Conservation (phyloP, 176 grass and related monocot species). For the Oryza officinalis region DNA sequence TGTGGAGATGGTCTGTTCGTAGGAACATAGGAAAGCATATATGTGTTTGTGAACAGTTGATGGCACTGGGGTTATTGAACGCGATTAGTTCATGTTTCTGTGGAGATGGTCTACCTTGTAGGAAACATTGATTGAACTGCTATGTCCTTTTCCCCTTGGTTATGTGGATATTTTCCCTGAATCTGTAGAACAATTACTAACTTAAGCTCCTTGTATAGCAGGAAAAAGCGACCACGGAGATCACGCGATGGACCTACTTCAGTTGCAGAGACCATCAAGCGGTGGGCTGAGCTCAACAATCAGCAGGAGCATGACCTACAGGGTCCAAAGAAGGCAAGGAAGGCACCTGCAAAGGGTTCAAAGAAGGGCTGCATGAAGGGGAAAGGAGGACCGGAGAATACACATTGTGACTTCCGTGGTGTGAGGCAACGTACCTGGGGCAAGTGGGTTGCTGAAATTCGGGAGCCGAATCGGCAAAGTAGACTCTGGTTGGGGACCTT, state of each 20-base stretch:
- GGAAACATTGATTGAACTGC: background rate
- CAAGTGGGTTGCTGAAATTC: slow-evolving; percentile 96
- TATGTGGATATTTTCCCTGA: background rate
- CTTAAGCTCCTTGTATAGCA: slow-evolving; percentile 16
- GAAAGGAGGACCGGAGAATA: slow-evolving; percentile 90
- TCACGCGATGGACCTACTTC: slow-evolving; percentile 56
- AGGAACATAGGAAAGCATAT: background rate
- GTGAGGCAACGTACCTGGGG: slow-evolving; percentile 93
- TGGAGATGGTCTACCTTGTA: background rate
- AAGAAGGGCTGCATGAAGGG: slow-evolving; percentile 97
- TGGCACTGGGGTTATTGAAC: background rate
- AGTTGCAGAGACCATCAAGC: slow-evolving; percentile 52
- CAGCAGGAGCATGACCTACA: slow-evolving; percentile 27
- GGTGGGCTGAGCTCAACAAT: slow-evolving; percentile 70
- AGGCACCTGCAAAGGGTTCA: slow-evolving; percentile 83
- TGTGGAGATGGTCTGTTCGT: background rate
- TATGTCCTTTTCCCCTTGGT: background rate
- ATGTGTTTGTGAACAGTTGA: background rate
- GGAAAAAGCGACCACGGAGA: slow-evolving; percentile 77
- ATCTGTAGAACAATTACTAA: background rate
- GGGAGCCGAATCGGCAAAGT: slow-evolving; percentile 64
- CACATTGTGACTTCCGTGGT: slow-evolving; percentile 62
- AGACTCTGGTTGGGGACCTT: slow-evolving; percentile 95
- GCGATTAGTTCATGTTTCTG: background rate
- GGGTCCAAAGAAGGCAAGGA: slow-evolving; percentile 21